A percentile compares a stretch with the other conserved stretches of the same genome.
phyloP scores from a whole-genome alignment of 805 yeast genomes.

The Candida railenensis region DNA sequence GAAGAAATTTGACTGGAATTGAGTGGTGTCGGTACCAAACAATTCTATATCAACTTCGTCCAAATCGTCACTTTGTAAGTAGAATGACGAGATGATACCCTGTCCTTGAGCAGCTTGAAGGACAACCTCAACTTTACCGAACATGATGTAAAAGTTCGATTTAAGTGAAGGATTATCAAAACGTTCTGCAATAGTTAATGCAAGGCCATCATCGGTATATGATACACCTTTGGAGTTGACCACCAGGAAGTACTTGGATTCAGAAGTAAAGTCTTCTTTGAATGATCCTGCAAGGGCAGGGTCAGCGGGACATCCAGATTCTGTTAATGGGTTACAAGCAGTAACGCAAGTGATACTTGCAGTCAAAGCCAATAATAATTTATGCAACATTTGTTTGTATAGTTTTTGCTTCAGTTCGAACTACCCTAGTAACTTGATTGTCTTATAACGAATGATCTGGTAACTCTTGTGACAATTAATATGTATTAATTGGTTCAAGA shows the following conservation, averaged over 20 bases:
- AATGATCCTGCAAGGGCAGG: slow-evolving; percentile 29
- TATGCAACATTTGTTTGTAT: background rate
- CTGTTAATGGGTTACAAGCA: slow-evolving; percentile 28
- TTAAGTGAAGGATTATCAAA: slow-evolving; percentile 76
- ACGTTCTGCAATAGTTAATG: slow-evolving; percentile 56
- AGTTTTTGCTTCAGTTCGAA: too few species aligned
- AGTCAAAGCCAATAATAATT: background rate
- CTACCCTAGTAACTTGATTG: too few species aligned
- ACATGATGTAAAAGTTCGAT: slow-evolving; percentile 84
- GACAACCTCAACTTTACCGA: slow-evolving; percentile 75
- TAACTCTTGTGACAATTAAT: too few species aligned
- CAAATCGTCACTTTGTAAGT: slow-evolving; percentile 76
- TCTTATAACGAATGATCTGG: too few species aligned
- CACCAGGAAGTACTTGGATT: slow-evolving; percentile 20
- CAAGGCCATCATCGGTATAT: slow-evolving; percentile 56
- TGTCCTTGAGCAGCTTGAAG: slow-evolving; percentile 72
- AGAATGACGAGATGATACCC: slow-evolving; percentile 81
- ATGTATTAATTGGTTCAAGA: too few species aligned
- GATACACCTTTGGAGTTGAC: slow-evolving; percentile 21
- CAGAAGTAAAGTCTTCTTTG: slow-evolving; percentile 23
- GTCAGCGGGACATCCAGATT: slow-evolving; percentile 24
- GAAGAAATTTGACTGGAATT: slow-evolving; percentile 78
- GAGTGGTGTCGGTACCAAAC: slow-evolving; percentile 74
- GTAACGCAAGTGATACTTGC: background rate
- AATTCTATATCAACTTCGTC: slow-evolving; percentile 92